A percentile compares a stretch with the other conserved stretches of the same genome.
Evolutionary conservation across 2,329 filamentous ascomycete species (phyloP).

Genomic region (Pseudogymnoascus sp.): DNA sequence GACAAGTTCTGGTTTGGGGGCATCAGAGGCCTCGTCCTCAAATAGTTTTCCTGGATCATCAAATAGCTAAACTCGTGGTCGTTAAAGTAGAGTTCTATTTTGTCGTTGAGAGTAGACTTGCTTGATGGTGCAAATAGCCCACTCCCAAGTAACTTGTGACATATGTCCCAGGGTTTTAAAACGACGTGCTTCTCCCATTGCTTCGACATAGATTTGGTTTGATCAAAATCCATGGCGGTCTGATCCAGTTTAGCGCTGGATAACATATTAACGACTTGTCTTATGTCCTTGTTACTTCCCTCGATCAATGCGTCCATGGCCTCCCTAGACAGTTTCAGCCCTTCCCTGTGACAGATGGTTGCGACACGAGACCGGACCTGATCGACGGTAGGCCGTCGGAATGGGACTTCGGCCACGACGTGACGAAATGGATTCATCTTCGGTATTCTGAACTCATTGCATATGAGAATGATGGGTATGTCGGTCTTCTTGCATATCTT

Average conservation of each 20-base stretch:
- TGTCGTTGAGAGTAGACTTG: slow-evolving; percentile 86
- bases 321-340: slow-evolving; percentile 70
- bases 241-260: slow-evolving; percentile 88
- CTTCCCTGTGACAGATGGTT: slow-evolving; percentile 90
- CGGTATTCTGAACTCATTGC: slow-evolving; percentile 83
- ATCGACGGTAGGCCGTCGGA: slow-evolving; percentile 81
- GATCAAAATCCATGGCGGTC: slow-evolving; percentile 68
- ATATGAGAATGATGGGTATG: slow-evolving; percentile 92
- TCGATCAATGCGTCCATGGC: slow-evolving; percentile 93
- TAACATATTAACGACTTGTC: slow-evolving; percentile 98
- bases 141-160: slow-evolving; percentile 79
- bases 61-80: slow-evolving; percentile 96
- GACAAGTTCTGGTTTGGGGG: slow-evolving; percentile 45
- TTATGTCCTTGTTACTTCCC: slow-evolving; percentile 89
- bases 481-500: slow-evolving; percentile 93
- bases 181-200: slow-evolving; percentile 98
- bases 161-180: slow-evolving; percentile 97
- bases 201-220: slow-evolving; percentile 91
- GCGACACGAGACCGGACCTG: slow-evolving; percentile 87
- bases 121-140: slow-evolving; percentile 78
- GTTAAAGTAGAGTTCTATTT: slow-evolving; percentile 98
- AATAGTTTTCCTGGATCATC: slow-evolving; percentile 98
- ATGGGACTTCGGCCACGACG: slow-evolving; percentile 75
- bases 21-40: slow-evolving; percentile 68
- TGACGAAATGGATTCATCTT: slow-evolving; percentile 99